phyloP scores from a whole-genome alignment of 257 asterid genomes.

The Prunella vulgaris region DNA sequence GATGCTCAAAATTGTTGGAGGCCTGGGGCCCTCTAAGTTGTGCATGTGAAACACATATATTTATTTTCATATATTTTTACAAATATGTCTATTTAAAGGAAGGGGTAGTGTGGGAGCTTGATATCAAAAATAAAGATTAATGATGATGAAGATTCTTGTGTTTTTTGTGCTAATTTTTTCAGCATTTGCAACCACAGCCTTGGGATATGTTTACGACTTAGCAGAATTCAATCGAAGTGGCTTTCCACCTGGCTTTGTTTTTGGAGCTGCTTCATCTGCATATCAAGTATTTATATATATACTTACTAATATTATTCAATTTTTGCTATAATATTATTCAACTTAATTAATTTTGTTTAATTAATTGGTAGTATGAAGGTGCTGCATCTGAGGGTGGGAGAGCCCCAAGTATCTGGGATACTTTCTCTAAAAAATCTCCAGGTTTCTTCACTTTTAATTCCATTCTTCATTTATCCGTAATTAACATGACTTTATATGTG shows the following conservation, averaged over 20 bases:
- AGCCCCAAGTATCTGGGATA: conserved; percentile 31
- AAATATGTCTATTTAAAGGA: neutral
- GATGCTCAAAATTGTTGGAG: no score
- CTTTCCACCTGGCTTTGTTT: conserved; percentile 25
- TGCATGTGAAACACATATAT: neutral
- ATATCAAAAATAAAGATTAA: neutral
- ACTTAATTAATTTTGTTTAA: neutral
- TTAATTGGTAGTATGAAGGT: conserved; percentile 23
- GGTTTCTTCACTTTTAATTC: neutral
- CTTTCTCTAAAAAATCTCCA: conserved; percentile 16
- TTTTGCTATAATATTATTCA: neutral
- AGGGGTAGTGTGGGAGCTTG: neutral
- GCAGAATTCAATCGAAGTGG: neutral
- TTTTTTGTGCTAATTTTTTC: neutral
- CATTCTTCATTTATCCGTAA: neutral
- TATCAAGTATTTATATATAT: conserved; percentile 23
- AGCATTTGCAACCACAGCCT: neutral
- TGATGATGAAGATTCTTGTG: neutral
- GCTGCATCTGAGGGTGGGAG: conserved; percentile 29
- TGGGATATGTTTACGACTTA: neutral
- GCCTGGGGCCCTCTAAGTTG: neutral
- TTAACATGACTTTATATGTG: no score
- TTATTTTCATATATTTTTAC: no score
- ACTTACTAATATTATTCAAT: no score
- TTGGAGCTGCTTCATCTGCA: conserved; percentile 32